Conservation (phyloP, 2,329 filamentous ascomycete genomes). For the Pseudogymnoascus destructans region DNA sequence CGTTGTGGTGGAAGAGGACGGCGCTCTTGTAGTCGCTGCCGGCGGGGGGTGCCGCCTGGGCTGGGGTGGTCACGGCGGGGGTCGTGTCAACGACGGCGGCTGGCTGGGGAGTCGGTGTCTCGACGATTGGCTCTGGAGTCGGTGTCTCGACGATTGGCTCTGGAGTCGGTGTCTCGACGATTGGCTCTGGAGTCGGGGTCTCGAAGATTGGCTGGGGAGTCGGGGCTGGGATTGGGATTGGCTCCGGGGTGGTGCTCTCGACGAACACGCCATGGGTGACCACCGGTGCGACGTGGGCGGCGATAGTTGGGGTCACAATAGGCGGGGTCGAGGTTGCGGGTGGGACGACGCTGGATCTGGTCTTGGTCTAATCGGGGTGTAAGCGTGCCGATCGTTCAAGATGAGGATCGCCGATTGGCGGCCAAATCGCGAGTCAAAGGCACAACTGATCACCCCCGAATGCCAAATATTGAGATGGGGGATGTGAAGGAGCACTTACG, state of each 20-base stretch:
- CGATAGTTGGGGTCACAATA: constrained; percentile 13
- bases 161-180: neutral
- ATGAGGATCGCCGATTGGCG: neutral
- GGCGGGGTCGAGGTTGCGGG: constrained; percentile 13
- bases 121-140: neutral
- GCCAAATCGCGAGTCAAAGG: neutral
- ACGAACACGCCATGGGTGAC: constrained; percentile 11
- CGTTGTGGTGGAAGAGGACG: constrained; percentile 65
- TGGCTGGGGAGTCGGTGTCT: neutral
- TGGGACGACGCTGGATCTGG: constrained; percentile 9
- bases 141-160: neutral
- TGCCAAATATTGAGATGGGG: neutral
- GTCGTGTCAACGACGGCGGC: constrained; percentile 11
- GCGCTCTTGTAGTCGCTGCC: constrained; percentile 25
- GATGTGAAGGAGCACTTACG: neutral
- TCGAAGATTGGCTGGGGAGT: constrained; percentile 8
- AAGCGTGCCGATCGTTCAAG: constrained; percentile 2
- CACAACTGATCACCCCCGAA: neutral
- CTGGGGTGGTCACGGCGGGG: constrained; percentile 14
- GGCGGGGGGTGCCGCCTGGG: constrained; percentile 12
- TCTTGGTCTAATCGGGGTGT: constrained; percentile 7
- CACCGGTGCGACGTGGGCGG: neutral
- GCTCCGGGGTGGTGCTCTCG: constrained; percentile 10
- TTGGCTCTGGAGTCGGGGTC: constrained; percentile 10
- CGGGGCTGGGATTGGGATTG: neutral